phyloP scores from a whole-genome alignment of 164 flowering plant species.

The Berberis thunbergii region DNA sequence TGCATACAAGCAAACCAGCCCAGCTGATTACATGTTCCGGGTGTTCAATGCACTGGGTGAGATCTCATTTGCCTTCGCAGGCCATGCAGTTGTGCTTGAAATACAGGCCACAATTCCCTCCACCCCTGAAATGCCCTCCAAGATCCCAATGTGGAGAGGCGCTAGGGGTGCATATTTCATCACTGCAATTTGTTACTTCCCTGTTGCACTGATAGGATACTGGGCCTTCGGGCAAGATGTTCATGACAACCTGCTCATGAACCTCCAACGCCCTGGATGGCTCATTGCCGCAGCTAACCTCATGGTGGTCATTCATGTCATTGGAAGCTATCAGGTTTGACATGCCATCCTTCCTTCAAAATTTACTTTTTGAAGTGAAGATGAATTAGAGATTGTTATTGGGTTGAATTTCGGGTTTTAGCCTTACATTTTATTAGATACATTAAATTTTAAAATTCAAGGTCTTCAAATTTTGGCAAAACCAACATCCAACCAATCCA shows the following conservation, averaged over 20 bases:
- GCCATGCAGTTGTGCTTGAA: slow-evolving; percentile 57
- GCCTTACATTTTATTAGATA: neutral
- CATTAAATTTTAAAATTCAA: too few species aligned
- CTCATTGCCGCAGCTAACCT: neutral
- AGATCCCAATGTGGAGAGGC: slow-evolving; percentile 59
- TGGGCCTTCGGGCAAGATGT: slow-evolving; percentile 5
- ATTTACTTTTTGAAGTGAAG: neutral
- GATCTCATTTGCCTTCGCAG: slow-evolving; percentile 53
- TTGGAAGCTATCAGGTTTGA: neutral
- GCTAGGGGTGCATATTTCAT: slow-evolving; percentile 31
- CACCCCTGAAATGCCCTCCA: slow-evolving; percentile 45
- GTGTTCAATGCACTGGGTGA: neutral
- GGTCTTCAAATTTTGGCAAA: too few species aligned
- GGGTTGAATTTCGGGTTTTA: neutral
- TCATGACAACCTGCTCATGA: neutral
- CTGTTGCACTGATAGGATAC: slow-evolving; percentile 43
- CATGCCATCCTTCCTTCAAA: neutral
- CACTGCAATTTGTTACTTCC: slow-evolving; percentile 44
- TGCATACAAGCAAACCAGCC: neutral
- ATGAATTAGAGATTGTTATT: neutral
- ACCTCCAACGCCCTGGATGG: neutral
- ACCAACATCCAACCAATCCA: too few species aligned
- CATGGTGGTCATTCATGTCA: neutral
- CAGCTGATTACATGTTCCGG: neutral
- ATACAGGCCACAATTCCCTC: slow-evolving; percentile 67